These are phyloP conservation scores for Eimeria sp. DNA, from an alignment of 169 alveolate species.

Conservation along the genomic window DNA sequence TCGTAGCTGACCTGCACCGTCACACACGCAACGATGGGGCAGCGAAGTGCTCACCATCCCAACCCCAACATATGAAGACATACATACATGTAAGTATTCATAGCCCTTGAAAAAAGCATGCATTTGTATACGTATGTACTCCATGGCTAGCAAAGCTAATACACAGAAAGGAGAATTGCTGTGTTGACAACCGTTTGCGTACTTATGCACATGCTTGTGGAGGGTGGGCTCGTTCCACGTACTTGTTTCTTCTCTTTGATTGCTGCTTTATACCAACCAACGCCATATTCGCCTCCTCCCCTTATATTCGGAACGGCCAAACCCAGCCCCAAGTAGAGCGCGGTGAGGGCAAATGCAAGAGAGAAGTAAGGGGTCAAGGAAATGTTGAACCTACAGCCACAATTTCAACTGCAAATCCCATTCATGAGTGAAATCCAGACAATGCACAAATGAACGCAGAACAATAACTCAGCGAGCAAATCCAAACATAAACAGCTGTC, in stretches of 20 bases:
- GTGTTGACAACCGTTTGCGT: not conserved
- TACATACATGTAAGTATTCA: not conserved
- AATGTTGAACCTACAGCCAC: slow-evolving; percentile 46
- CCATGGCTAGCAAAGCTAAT: not conserved
- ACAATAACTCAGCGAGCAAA: not conserved
- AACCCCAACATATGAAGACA: not conserved
- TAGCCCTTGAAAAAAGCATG: not conserved
- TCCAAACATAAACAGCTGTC: not conserved
- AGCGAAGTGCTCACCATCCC: not conserved
- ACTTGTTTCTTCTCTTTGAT: slow-evolving; percentile 60
- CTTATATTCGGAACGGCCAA: slow-evolving; percentile 73
- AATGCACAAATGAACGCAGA: not conserved
- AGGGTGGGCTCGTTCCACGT: not conserved
- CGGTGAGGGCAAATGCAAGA: not conserved
- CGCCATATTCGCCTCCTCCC: slow-evolving; percentile 80
- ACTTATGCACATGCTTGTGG: not conserved
- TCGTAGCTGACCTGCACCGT: slow-evolving; percentile 72
- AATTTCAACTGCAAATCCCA: not conserved
- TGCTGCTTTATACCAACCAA: slow-evolving; percentile 65
- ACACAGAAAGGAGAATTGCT: not conserved
- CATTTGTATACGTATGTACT: not conserved
- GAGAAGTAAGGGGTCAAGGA: slow-evolving; percentile 64
- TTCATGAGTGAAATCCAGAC: not conserved
- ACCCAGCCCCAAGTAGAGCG: slow-evolving; percentile 44
- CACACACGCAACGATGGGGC: not conserved